Evolutionary conservation across 2,329 filamentous ascomycete genomes (phyloP), one percentile per base, ranked within the genome.

Genomic region (Fusarium sp.): DNA sequence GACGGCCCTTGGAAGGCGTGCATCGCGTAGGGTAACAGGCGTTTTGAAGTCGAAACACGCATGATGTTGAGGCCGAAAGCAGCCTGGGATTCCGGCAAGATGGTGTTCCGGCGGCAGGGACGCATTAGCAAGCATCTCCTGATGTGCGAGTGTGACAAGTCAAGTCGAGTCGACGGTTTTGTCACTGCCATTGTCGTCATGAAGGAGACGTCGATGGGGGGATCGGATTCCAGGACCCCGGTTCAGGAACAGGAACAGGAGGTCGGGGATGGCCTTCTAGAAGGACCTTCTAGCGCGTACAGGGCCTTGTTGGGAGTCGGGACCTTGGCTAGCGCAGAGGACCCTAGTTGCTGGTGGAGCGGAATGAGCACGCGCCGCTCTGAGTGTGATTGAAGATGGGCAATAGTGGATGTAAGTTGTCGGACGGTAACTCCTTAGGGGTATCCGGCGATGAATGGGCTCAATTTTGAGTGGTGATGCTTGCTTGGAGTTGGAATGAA

Each of bases 261-360:
- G 76, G 76, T 73, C 60, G 65, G 69, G 67, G 73, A 73, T 61
- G 71, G 43, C 65, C 73, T 77, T 78, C 76, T 78, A 78, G 76
- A 78, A 78, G 73, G 66, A 67, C 71, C 69, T 78, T 78, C 76
- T 78, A 78, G 76, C 76, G 76, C 37, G 67, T 69, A 56, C 73
- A 69, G 73, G 74, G 70, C 71, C 56, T 61, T 59, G 53, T 67
- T 50, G 47, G 58, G 75, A 64, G 72, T 42, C 47, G 50, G 44
- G 56, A 69, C 56, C 42, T 59, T 50, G 56, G 42, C 56, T 59
- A 59, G 56, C 56, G 56, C 33, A 35, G 19, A 59, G n/a, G n/a
- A 50, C 67, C 75, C 75, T 62, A 57, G 75, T 46, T 54, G 40
- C 35, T 56, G 66, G 73, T 76, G 73, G 75, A 73, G 73, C 60